Evolutionary conservation across 495 filamentous ascomycete genomes (phyloP).

Genomic region (Gamarada debralockiae): DNA sequence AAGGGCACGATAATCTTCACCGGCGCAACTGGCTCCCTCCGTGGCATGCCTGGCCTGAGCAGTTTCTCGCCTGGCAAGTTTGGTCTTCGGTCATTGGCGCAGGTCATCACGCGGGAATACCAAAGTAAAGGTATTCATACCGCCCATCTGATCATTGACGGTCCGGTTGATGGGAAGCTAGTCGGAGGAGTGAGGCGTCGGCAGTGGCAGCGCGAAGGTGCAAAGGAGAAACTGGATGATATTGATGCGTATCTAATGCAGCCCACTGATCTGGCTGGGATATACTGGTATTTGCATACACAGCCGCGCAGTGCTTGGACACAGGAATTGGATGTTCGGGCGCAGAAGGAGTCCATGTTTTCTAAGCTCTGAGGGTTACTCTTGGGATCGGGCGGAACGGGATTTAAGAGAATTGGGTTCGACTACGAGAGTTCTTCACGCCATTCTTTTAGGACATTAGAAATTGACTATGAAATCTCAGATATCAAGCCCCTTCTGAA

Average conservation of each 20-base stretch:
- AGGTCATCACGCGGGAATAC: constrained; percentile 30
- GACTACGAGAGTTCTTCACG: too few species aligned
- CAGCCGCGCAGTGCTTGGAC: constrained; percentile 65
- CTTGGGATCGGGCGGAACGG: too few species aligned
- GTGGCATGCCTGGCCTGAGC: constrained; percentile 25
- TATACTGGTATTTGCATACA: constrained; percentile 70
- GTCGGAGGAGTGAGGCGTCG: constrained; percentile 36
- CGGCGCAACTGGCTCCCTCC: constrained; percentile 29
- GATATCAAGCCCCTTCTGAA: too few species aligned
- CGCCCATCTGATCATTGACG: constrained; percentile 31
- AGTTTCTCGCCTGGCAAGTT: constrained; percentile 32
- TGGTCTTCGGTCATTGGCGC: constrained; percentile 26
- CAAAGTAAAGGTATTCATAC: constrained; percentile 27
- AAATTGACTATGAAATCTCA: too few species aligned
- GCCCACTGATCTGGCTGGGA: constrained; percentile 60
- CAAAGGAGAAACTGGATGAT: constrained; percentile 23
- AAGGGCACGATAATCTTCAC: constrained; percentile 30
- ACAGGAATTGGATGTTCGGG: constrained; percentile 66
- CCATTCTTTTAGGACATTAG: too few species aligned
- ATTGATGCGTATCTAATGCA: constrained; percentile 29
- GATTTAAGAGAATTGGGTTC: too few species aligned
- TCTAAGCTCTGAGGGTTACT: constrained; percentile 9
- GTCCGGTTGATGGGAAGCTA: constrained; percentile 37
- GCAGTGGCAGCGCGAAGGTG: constrained; percentile 26
- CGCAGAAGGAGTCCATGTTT: constrained; percentile 55